These are phyloP conservation scores for Copromyces sp. DNA, from an alignment of 495 filamentous ascomycete genomes.

Conservation along the genomic window DNA sequence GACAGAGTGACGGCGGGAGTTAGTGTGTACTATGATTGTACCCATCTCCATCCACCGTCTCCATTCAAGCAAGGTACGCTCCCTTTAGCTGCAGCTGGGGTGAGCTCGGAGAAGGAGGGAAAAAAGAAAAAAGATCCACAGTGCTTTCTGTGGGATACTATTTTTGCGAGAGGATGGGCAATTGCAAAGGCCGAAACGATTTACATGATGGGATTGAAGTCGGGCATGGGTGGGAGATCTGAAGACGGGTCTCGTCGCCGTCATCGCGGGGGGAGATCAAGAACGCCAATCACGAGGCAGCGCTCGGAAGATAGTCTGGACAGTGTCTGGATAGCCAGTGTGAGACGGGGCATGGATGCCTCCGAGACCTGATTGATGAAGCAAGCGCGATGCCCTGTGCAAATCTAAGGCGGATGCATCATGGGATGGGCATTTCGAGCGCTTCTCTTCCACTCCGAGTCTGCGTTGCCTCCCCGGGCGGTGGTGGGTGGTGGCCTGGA, in stretches of 20 bases:
- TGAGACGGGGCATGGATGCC: not conserved
- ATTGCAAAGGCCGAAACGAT: not conserved
- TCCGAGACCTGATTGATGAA: not conserved
- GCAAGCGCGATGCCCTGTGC: not conserved
- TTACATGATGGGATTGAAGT: not conserved
- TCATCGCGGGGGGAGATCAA: not conserved
- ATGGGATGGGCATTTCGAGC: not conserved
- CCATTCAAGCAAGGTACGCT: not conserved
- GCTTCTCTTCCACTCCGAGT: not conserved
- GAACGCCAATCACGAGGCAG: not conserved
- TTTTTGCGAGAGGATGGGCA: not conserved
- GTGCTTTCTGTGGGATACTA: not conserved
- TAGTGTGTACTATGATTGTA: not conserved
- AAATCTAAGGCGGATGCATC: not conserved
- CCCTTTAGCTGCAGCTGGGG: not conserved
- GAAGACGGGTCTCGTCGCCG: not conserved
- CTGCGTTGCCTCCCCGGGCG: not conserved
- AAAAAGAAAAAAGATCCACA: not conserved
- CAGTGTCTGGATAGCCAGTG: not conserved
- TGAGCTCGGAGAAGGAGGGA: not conserved
- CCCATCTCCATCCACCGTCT: not conserved
- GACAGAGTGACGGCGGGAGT: not conserved
- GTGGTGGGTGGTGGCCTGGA: not conserved
- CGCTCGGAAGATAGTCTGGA: not conserved
- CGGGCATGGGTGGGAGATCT: not conserved